These are phyloP conservation scores for Cladophialophora psammophila DNA, from an alignment of 2,329 filamentous ascomycete species.

Conservation along the genomic window DNA sequence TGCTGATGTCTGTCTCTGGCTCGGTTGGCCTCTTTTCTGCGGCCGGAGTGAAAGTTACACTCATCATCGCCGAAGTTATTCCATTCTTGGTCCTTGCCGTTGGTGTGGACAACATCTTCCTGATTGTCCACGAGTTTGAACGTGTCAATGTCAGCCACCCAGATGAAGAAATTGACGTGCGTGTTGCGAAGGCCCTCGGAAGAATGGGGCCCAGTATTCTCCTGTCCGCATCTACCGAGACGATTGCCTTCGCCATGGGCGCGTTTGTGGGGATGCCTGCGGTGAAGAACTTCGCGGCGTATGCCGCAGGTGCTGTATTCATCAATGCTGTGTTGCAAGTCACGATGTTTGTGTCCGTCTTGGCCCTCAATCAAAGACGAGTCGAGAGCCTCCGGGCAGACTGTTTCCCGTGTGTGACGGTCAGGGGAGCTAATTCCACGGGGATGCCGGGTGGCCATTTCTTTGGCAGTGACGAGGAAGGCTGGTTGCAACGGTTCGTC, in stretches of 20 bases:
- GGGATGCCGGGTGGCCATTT: constrained; percentile 69
- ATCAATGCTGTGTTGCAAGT: constrained; percentile 97
- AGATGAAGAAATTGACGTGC: constrained; percentile 83
- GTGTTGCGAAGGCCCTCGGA: constrained; percentile 86
- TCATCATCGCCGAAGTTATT: constrained; percentile 98
- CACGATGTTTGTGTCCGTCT: constrained; percentile 93
- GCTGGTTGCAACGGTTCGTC: constrained; percentile 83
- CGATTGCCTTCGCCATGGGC: constrained; percentile 88
- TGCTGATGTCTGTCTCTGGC: constrained; percentile 95
- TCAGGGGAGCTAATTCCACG: constrained; percentile 75
- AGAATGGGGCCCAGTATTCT: constrained; percentile 97
- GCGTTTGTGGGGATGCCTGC: constrained; percentile 97
- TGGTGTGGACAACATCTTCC: constrained; percentile 97
- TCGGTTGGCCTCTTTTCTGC: constrained; percentile 96
- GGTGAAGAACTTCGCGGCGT: constrained; percentile 95
- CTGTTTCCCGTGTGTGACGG: constrained; percentile 86
- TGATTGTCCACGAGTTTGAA: constrained; percentile 98
- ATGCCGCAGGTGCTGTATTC: constrained; percentile 93
- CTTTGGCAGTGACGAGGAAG: constrained; percentile 83
- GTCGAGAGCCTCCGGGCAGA: constrained; percentile 90
- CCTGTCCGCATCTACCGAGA: constrained; percentile 93
- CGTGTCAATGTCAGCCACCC: constrained; percentile 90
- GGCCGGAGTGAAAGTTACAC: constrained; percentile 86
- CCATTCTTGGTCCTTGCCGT: constrained; percentile 96
- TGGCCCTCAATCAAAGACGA: constrained; percentile 88